A percentile compares a stretch with the other conserved stretches of the same genome.
phyloP scores from a whole-genome alignment of 768 basidiomycete genomes.

The Serendipita vermifera region DNA sequence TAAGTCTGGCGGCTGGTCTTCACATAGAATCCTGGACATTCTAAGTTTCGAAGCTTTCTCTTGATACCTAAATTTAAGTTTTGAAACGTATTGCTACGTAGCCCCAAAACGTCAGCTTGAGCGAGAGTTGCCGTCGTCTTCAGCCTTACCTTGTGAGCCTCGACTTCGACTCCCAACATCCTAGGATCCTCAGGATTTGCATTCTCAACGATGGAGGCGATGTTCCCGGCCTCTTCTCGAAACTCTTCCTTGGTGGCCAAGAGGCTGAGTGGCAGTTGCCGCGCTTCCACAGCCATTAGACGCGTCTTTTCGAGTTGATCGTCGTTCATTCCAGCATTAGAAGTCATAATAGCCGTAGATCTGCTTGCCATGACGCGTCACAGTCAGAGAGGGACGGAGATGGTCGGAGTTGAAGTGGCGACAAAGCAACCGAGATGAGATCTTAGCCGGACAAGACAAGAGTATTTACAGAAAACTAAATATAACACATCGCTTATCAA shows the following conservation, averaged over 20 bases:
- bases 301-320: neutral
- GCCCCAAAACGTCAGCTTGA: neutral
- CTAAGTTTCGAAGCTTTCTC: constrained; percentile 1
- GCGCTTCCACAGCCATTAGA: neutral
- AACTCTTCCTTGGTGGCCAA: neutral
- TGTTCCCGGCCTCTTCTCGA: neutral
- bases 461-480: no score
- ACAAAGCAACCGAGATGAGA: constrained; percentile 10
- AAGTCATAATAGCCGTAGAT: no score
- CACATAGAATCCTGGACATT: neutral
- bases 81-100: neutral
- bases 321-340: no score
- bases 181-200: constrained; percentile 7
- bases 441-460: no score
- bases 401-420: constrained; percentile 1
- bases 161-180: constrained; percentile 1
- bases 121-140: neutral
- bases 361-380: no score
- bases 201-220: constrained; percentile 3
- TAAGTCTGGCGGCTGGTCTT: neutral
- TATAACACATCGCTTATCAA: no score
- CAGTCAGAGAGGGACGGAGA: no score
- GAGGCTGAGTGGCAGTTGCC: neutral
- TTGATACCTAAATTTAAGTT: constrained; percentile 5
- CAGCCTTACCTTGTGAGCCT: constrained; percentile 4